These are phyloP conservation scores for Polygonum maritimum DNA, from an alignment of 148 eudicot species.

Conservation along the genomic window DNA sequence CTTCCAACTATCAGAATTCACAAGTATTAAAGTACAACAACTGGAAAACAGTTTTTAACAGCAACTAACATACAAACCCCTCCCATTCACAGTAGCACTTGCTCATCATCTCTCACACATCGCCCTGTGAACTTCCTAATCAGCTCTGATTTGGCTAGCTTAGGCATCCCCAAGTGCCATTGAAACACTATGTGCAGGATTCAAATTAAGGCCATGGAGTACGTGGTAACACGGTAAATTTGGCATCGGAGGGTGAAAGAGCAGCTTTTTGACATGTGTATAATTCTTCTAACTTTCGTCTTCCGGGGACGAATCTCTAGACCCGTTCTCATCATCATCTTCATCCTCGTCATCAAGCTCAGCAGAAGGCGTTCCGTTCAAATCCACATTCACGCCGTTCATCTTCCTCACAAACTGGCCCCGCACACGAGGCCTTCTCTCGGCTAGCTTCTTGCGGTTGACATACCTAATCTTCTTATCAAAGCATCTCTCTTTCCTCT, in stretches of 20 bases:
- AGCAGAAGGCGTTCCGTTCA: conserved; percentile 68
- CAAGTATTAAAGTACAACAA: not conserved
- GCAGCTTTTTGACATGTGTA: not conserved
- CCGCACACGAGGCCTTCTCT: conserved; percentile 83
- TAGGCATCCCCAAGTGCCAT: not conserved
- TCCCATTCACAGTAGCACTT: not conserved
- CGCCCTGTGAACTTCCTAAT: not conserved
- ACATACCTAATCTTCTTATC: conserved; percentile 94
- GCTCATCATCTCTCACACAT: not conserved
- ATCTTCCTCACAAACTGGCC: conserved; percentile 94
- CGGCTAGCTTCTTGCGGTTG: conserved; percentile 74
- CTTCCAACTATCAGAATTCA: not conserved
- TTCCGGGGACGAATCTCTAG: conserved; percentile 42
- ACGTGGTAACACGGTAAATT: not conserved
- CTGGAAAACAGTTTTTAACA: not conserved
- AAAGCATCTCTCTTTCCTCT: conserved; percentile 89
- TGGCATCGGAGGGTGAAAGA: not conserved
- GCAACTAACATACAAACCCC: conserved; percentile 7
- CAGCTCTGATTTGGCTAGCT: not conserved
- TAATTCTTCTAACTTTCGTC: conserved; percentile 18
- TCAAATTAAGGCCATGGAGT: not conserved
- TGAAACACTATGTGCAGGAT: conserved; percentile 7
- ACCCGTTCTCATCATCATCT: conserved; percentile 44
- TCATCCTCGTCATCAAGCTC: conserved; percentile 72
- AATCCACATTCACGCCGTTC: conserved; percentile 75